Conservation (phyloP, 192 early-diverging fungal species). For the Coemansia sp. region DNA sequence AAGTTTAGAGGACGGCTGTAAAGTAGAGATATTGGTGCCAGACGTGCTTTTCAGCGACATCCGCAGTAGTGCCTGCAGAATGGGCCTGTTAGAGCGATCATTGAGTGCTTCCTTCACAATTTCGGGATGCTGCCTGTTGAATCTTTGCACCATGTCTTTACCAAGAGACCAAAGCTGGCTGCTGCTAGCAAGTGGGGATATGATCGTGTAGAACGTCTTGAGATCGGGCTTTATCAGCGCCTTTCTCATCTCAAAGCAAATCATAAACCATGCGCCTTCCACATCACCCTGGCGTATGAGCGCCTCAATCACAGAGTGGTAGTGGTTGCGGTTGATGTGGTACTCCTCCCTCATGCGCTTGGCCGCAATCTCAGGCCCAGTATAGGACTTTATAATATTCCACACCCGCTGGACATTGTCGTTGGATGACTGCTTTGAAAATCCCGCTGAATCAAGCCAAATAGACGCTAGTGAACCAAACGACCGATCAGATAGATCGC, state of each 20-base stretch:
- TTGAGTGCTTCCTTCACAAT: slow-evolving; percentile 24
- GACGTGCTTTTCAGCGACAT: slow-evolving; percentile 3
- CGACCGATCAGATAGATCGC: slow-evolving; percentile 12
- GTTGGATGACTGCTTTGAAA: slow-evolving; percentile 13
- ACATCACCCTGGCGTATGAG: slow-evolving; percentile 47
- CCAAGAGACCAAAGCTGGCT: slow-evolving; percentile 44
- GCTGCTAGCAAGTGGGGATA: slow-evolving; percentile 35
- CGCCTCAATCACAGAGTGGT: slow-evolving; percentile 45
- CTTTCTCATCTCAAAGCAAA: slow-evolving; percentile 40
- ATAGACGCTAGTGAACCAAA: slow-evolving; percentile 30
- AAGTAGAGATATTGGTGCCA: background rate
- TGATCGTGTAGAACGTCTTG: slow-evolving; percentile 40
- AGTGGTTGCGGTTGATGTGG: slow-evolving; percentile 38
- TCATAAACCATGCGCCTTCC: slow-evolving; percentile 38
- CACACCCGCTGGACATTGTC: slow-evolving; percentile 35
- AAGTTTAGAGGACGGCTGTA: background rate
- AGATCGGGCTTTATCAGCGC: slow-evolving; percentile 22
- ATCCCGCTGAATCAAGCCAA: slow-evolving; percentile 44
- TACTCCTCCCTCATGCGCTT: slow-evolving; percentile 8
- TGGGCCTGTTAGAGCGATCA: slow-evolving; percentile 28
- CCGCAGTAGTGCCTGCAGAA: slow-evolving; percentile 25
- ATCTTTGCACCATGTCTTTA: slow-evolving; percentile 41
- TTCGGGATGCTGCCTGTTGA: slow-evolving; percentile 26
- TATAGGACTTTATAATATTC: slow-evolving; percentile 16
- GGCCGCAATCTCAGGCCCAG: slow-evolving; percentile 5